Evolutionary conservation across 75 land plant species (phyloP), one percentile per base, ranked within the genome.

Genomic region (Picea glauca): DNA sequence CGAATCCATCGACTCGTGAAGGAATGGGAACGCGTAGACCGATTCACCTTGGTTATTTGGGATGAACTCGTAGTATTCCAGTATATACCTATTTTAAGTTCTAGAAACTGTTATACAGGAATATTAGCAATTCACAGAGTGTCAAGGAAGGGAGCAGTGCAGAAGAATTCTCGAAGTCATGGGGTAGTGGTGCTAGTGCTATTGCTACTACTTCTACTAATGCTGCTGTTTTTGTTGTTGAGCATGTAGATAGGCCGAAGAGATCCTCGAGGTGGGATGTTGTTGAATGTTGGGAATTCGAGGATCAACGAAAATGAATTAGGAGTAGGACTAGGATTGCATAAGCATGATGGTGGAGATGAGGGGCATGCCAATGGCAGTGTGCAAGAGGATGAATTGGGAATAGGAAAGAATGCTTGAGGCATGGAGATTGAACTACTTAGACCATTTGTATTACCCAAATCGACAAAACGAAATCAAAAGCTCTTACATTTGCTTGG

Each of bases 221-320:
- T 13, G 20, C 14, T 30, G 26, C 60, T 54, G 80, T 15, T 59
- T 56, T 11, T 31, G 18, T 62, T 6, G 20, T 20, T 56, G 50
- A 6, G 26, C 74, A 30, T 4, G 54, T 50, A 33, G 75, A 59
- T 67, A 62, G 78, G 43, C 83, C 76, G 60, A 81, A 75, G 75
- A 32, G 72, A 35, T 54, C 79, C 70, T 68, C 83, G 23, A 90
- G 84, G 67, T 84, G 78, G 84, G 88, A 86, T 13, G 58, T 58
- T 68, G 30, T 40, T 23, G 56, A 86, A 30, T 30, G n/a, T 4
- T 73, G 75, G 58, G 12, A 60, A 77, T 56, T 18, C 33, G n/a
- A 82, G 78, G 83, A 63, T 78, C 6, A 68, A 81, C 58, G 83
- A 81, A n/a, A 78, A 79, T 68, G 72, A 74, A 57, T 76, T 61